Conservation (phyloP, 2,329 filamentous ascomycete species). For the Lasiodiplodia theobromae region DNA sequence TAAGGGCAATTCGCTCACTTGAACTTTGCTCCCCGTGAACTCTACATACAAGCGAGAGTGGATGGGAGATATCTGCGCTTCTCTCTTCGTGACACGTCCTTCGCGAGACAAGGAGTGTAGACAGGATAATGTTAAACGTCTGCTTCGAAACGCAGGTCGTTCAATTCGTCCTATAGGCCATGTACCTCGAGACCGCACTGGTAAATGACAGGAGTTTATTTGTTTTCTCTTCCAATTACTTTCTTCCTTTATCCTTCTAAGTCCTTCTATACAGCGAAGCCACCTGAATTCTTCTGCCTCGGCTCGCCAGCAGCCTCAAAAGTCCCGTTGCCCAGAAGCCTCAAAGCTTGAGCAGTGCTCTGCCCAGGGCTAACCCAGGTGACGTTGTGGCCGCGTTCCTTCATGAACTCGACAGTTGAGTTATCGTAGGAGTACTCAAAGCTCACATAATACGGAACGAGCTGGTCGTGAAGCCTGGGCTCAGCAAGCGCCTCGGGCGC, state of each 20-base stretch:
- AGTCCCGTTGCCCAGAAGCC: conserved; percentile 65
- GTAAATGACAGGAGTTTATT: neutral
- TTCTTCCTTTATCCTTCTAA: neutral
- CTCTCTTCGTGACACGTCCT: too few species aligned
- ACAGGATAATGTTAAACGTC: too few species aligned
- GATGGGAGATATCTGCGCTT: too few species aligned
- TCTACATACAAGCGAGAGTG: neutral
- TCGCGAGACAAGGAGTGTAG: too few species aligned
- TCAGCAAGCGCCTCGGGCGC: conserved; percentile 67
- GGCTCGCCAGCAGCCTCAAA: conserved; percentile 83
- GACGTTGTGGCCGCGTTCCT: conserved; percentile 72
- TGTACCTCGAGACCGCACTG: too few species aligned
- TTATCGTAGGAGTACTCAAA: conserved; percentile 77
- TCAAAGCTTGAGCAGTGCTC: conserved; percentile 76
- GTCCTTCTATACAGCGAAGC: conserved; percentile 59
- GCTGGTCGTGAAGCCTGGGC: conserved; percentile 81
- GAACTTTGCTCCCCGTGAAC: neutral
- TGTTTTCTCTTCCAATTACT: neutral
- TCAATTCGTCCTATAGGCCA: too few species aligned
- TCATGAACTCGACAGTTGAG: conserved; percentile 68
- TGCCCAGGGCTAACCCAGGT: conserved; percentile 69
- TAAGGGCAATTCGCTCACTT: neutral
- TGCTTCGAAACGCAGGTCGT: too few species aligned
- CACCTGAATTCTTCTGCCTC: conserved; percentile 74
- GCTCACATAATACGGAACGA: conserved; percentile 72